These are phyloP conservation scores for Fusarium guadeloupense DNA, from an alignment of 2,329 filamentous ascomycete species.

Conservation along the genomic window DNA sequence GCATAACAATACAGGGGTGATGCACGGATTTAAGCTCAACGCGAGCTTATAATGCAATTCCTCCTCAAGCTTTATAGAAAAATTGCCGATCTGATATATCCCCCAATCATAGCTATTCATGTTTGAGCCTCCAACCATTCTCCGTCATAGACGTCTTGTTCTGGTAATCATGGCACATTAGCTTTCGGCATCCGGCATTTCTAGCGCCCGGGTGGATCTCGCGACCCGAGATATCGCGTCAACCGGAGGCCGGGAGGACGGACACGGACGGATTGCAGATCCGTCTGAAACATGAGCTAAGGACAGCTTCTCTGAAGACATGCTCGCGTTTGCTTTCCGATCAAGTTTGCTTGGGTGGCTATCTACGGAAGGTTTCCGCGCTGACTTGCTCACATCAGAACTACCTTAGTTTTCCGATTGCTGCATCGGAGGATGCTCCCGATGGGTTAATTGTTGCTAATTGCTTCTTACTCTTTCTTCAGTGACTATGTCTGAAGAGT, in stretches of 20 bases:
- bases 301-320: too few species aligned
- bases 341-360: not conserved
- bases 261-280: constrained; percentile 1
- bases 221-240: constrained; percentile 17
- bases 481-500: not conserved
- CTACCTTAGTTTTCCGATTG: constrained; percentile 15
- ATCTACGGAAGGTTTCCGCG: constrained; percentile 9
- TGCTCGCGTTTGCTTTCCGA: not conserved
- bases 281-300: not conserved
- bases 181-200: not conserved
- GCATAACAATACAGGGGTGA: not conserved
- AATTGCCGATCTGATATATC: too few species aligned
- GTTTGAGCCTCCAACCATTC: too few species aligned
- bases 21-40: constrained; percentile 12
- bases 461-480: not conserved
- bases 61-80: too few species aligned
- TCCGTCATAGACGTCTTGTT: too few species aligned
- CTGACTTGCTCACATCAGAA: constrained; percentile 5
- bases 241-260: not conserved
- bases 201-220: constrained; percentile 13
- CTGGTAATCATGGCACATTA: not conserved
- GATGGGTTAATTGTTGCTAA: constrained; percentile 3
- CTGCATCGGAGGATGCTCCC: constrained; percentile 14
- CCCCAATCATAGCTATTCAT: too few species aligned
- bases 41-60: not conserved